Conservation (phyloP, 2,329 filamentous ascomycete genomes). For the Xylaria sp. region DNA sequence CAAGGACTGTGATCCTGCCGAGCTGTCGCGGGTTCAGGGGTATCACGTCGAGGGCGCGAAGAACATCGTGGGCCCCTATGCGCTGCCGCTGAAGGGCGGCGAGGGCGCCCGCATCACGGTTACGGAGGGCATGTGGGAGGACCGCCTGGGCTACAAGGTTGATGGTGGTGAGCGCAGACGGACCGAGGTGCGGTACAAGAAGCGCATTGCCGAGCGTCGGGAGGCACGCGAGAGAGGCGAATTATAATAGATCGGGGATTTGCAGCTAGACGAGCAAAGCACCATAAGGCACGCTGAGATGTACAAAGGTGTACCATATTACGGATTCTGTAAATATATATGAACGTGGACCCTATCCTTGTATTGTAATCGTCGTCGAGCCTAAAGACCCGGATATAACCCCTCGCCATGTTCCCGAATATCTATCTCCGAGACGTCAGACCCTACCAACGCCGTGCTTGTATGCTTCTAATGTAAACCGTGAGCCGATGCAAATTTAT, state of each 20-base stretch:
- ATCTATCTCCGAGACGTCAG: slow-evolving; percentile 4
- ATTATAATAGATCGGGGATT: slow-evolving; percentile 26
- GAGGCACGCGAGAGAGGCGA: slow-evolving; percentile 62
- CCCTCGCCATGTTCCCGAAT: slow-evolving; percentile 1
- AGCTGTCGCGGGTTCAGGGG: slow-evolving; percentile 67
- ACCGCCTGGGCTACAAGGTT: slow-evolving; percentile 87
- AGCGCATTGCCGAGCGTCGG: slow-evolving; percentile 80
- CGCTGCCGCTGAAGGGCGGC: slow-evolving; percentile 74
- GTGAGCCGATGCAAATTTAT: slow-evolving; percentile 41
- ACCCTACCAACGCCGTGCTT: slow-evolving; percentile 39
- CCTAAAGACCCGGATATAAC: not conserved
- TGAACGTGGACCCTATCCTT: slow-evolving; percentile 6
- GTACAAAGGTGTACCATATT: slow-evolving; percentile 45
- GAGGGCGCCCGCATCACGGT: slow-evolving; percentile 74
- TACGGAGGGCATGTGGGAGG: slow-evolving; percentile 93
- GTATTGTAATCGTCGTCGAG: not conserved
- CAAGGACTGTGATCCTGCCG: slow-evolving; percentile 49
- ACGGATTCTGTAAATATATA: slow-evolving; percentile 35
- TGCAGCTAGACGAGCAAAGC: not conserved
- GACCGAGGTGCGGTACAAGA: slow-evolving; percentile 88
- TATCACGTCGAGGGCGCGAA: slow-evolving; percentile 75
- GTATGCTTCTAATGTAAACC: slow-evolving; percentile 28
- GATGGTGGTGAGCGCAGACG: slow-evolving; percentile 94
- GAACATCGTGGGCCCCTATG: slow-evolving; percentile 79
- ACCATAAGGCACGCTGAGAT: slow-evolving; percentile 13